Conservation (phyloP, 2,329 filamentous ascomycete species). For the Aureobasidium sp. region DNA sequence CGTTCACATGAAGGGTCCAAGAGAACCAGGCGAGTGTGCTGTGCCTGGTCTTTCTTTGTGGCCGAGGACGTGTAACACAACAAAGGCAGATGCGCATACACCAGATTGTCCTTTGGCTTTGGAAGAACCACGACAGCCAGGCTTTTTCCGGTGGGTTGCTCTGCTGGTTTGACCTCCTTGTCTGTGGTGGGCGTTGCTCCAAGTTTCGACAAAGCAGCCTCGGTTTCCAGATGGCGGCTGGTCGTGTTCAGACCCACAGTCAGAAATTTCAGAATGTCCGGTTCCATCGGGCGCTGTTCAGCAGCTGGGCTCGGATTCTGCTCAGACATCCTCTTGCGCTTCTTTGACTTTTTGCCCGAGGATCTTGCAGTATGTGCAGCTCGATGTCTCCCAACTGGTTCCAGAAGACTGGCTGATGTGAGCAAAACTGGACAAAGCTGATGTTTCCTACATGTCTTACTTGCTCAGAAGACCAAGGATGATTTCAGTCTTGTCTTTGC, state of each 20-base stretch:
- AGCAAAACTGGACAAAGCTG: background rate
- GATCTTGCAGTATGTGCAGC: conserved; percentile 49
- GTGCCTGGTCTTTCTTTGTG: background rate
- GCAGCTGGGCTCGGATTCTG: background rate
- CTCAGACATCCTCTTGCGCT: conserved; percentile 21
- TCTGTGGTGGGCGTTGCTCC: background rate
- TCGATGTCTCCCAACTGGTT: conserved; percentile 58
- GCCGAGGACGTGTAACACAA: conserved; percentile 16
- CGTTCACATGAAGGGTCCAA: conserved; percentile 15
- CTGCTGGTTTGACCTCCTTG: background rate
- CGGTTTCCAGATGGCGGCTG: conserved; percentile 50
- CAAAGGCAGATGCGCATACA: conserved; percentile 18
- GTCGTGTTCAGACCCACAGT: conserved; percentile 61
- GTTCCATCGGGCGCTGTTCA: conserved; percentile 22
- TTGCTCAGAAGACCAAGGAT: conserved; percentile 1
- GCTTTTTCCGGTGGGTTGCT: background rate
- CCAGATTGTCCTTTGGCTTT: conserved; percentile 13
- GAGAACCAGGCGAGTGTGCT: conserved; percentile 16
- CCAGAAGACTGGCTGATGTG: conserved; percentile 47
- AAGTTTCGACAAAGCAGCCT: conserved; percentile 25
- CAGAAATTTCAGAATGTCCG: conserved; percentile 51
- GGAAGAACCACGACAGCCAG: conserved; percentile 25
- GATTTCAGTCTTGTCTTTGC: conserved; percentile 6
- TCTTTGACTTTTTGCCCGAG: conserved; percentile 24
- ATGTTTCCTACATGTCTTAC: background rate